phyloP scores from a whole-genome alignment of 2,329 filamentous ascomycete genomes.

The Calonectria leucothoes region DNA sequence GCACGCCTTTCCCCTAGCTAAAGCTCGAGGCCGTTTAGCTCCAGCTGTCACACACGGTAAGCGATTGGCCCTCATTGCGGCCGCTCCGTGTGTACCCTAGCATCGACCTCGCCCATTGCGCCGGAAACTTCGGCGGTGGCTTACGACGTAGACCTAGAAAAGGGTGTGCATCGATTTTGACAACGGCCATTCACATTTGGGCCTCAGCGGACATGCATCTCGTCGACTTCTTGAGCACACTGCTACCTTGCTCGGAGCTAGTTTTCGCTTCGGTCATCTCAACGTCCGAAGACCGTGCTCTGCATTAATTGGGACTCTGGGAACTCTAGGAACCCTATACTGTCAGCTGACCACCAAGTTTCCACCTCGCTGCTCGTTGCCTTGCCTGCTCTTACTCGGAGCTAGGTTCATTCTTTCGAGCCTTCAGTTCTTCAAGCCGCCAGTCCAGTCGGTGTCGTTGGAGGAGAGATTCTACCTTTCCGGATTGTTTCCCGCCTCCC shows the following conservation, averaged over 20 bases:
- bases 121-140: constrained; percentile 36
- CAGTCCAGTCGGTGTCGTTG: constrained; percentile 38
- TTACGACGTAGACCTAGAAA: constrained; percentile 23
- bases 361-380: not conserved
- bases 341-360: constrained; percentile 16
- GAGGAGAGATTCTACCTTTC: constrained; percentile 40
- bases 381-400: not conserved
- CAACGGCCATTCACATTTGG: not conserved
- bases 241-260: not conserved
- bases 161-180: not conserved
- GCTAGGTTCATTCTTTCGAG: not conserved
- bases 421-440: constrained; percentile 20
- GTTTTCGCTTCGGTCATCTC: not conserved
- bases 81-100: constrained; percentile 6
- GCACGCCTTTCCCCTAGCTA: not conserved
- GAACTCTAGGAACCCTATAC: not conserved
- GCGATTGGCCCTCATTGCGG: constrained; percentile 16
- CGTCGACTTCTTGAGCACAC: not conserved
- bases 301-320: not conserved
- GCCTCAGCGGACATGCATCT: not conserved
- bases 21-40: not conserved
- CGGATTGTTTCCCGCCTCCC: constrained; percentile 30
- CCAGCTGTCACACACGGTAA: constrained; percentile 14
- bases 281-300: not conserved
- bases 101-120: constrained; percentile 7